Conservation (phyloP, 192 early-diverging fungal genomes). For the Oehlia diaphana region DNA sequence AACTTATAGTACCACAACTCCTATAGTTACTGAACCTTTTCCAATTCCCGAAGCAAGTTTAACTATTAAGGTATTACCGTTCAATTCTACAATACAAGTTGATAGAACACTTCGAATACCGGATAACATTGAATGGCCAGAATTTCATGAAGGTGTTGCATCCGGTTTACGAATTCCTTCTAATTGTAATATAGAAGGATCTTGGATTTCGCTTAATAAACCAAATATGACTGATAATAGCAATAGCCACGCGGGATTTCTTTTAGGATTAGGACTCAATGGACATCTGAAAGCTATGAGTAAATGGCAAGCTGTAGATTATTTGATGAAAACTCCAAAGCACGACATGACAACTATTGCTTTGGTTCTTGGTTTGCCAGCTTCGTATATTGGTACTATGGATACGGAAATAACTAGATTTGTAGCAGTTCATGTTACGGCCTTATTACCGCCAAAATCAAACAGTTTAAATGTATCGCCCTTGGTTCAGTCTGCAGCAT, state of each 20-base stretch:
- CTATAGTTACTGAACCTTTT: slow-evolving; percentile 57
- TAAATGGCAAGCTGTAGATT: slow-evolving; percentile 57
- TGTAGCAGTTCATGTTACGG: slow-evolving; percentile 75
- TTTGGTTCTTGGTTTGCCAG: slow-evolving; percentile 72
- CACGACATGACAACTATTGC: slow-evolving; percentile 71
- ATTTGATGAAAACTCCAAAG: slow-evolving; percentile 61
- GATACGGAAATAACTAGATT: slow-evolving; percentile 65
- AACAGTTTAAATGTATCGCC: slow-evolving; percentile 63
- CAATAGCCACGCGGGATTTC: slow-evolving; percentile 73
- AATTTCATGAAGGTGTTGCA: slow-evolving; percentile 88
- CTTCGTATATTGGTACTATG: slow-evolving; percentile 68
- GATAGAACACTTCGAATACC: slow-evolving; percentile 44
- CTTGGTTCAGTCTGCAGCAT: slow-evolving; percentile 63
- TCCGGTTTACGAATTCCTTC: slow-evolving; percentile 68
- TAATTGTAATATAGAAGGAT: slow-evolving; percentile 53
- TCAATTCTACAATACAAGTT: slow-evolving; percentile 54
- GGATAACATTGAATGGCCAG: slow-evolving; percentile 69
- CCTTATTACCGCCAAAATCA: slow-evolving; percentile 59
- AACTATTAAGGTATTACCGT: slow-evolving; percentile 64
- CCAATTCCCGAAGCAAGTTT: slow-evolving; percentile 57
- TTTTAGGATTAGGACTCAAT: slow-evolving; percentile 78
- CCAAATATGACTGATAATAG: slow-evolving; percentile 50
- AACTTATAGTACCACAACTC: slow-evolving; percentile 59
- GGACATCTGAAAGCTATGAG: slow-evolving; percentile 73
- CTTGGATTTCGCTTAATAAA: slow-evolving; percentile 82